Evolutionary conservation across 768 basidiomycete species (phyloP).

Genomic region (Kwoniella newhampshirensis): DNA sequence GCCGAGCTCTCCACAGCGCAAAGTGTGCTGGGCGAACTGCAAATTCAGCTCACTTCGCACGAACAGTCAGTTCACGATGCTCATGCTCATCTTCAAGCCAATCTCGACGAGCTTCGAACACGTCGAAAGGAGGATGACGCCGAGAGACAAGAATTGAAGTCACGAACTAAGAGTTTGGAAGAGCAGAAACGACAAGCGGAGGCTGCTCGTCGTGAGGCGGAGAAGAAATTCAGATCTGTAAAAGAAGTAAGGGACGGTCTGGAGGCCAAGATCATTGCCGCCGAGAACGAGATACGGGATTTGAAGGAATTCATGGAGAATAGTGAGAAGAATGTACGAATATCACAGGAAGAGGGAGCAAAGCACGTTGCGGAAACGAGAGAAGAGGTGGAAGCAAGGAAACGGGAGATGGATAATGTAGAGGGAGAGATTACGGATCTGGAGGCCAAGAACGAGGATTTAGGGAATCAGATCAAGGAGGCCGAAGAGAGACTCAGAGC

Average conservation of each 20-base stretch:
- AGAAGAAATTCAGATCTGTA: constrained; percentile 77
- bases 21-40: constrained; percentile 34
- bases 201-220: constrained; percentile 73
- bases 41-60: constrained; percentile 33
- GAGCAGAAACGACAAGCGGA: constrained; percentile 84
- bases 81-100: constrained; percentile 66
- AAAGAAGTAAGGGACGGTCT: constrained; percentile 63
- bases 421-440: constrained; percentile 59
- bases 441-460: constrained; percentile 55
- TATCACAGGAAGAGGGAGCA: constrained; percentile 60
- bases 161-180: constrained; percentile 79
- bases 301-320: constrained; percentile 48
- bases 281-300: constrained; percentile 42
- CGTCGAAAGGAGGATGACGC: constrained; percentile 71
- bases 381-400: constrained; percentile 61
- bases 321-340: constrained; percentile 64
- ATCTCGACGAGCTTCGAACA: constrained; percentile 68
- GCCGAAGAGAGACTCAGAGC: constrained; percentile 62
- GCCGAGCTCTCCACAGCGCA: constrained; percentile 44
- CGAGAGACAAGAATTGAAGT: constrained; percentile 71
- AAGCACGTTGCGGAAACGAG: constrained; percentile 64
- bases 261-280: constrained; percentile 39
- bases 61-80: constrained; percentile 43
- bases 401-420: constrained; percentile 59
- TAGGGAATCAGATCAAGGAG: constrained; percentile 68